Conservation (phyloP, 2,329 filamentous ascomycete genomes). For the Gnomoniopsis smithogilvyi region DNA sequence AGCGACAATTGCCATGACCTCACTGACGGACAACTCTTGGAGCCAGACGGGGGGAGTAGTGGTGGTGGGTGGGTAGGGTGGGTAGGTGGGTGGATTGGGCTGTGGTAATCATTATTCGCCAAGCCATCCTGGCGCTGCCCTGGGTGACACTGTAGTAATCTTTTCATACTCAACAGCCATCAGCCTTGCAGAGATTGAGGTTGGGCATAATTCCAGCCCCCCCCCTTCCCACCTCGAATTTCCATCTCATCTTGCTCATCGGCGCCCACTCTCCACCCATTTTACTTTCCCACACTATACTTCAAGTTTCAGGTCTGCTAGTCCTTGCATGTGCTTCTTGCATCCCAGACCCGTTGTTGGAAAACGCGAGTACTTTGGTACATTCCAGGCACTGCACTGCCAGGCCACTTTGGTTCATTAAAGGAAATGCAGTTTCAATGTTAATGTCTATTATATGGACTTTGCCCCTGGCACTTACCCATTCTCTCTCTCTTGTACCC, state of each 20-base stretch:
- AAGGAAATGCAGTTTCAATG: neutral
- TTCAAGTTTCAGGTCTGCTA: conserved; percentile 1
- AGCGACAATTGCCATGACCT: neutral
- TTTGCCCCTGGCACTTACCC: neutral
- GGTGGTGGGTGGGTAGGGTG: too few relatives aligned
- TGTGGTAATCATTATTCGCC: neutral
- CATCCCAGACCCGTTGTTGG: neutral
- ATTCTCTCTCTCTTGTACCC: neutral
- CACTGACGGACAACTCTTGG: neutral
- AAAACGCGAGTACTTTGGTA: neutral
- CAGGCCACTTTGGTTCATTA: neutral
- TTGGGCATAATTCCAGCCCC: neutral
- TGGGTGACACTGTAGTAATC: too few relatives aligned
- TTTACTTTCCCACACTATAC: neutral
- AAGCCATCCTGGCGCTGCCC: too few relatives aligned
- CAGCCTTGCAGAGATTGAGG: neutral
- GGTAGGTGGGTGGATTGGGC: too few relatives aligned
- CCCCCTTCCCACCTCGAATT: neutral
- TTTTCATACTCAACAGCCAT: neutral
- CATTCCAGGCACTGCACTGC: neutral
- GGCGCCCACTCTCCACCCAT: neutral
- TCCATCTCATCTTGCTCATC: neutral
- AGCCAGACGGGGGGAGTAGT: too few relatives aligned
- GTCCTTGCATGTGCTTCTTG: neutral
- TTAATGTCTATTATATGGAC: conserved; percentile 7